Conservation (phyloP, 2,329 filamentous ascomycete species). For the Penicillium palitans region DNA sequence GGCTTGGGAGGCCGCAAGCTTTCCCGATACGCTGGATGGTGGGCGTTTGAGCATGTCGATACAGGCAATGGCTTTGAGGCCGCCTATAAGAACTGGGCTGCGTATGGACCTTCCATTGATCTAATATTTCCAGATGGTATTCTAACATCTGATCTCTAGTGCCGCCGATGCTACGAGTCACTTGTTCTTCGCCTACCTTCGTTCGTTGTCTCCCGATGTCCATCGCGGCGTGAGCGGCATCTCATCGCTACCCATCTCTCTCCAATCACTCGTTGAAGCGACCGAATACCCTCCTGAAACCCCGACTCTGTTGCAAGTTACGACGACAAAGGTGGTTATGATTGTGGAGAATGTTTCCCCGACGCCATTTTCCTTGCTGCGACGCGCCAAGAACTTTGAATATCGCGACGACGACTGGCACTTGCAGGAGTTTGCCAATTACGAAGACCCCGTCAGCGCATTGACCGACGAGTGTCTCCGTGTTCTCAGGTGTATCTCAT, state of each 20-base stretch:
- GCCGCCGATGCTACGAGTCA: conserved; percentile 95
- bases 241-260: conserved; percentile 80
- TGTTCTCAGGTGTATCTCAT: conserved; percentile 84
- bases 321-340: conserved; percentile 90
- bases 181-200: conserved; percentile 94
- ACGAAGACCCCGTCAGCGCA: conserved; percentile 82
- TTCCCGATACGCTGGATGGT: conserved; percentile 95
- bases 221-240: conserved; percentile 71
- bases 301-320: conserved; percentile 72
- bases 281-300: conserved; percentile 89
- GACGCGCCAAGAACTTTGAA: conserved; percentile 90
- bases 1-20: conserved; percentile 91
- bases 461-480: conserved; percentile 92
- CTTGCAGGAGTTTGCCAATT: conserved; percentile 82
- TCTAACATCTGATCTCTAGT: conserved; percentile 51
- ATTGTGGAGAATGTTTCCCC: conserved; percentile 94
- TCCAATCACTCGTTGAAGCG: conserved; percentile 86
- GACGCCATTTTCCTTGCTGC: conserved; percentile 85
- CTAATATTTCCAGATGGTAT: neutral
- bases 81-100: conserved; percentile 85
- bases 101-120: conserved; percentile 50
- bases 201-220: conserved; percentile 80
- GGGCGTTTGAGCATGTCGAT: conserved; percentile 92
- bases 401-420: conserved; percentile 85
- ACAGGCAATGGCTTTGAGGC: conserved; percentile 89